Conservation (phyloP, 352 stramenopile species). For the Globisporangium cylindrosporum region DNA sequence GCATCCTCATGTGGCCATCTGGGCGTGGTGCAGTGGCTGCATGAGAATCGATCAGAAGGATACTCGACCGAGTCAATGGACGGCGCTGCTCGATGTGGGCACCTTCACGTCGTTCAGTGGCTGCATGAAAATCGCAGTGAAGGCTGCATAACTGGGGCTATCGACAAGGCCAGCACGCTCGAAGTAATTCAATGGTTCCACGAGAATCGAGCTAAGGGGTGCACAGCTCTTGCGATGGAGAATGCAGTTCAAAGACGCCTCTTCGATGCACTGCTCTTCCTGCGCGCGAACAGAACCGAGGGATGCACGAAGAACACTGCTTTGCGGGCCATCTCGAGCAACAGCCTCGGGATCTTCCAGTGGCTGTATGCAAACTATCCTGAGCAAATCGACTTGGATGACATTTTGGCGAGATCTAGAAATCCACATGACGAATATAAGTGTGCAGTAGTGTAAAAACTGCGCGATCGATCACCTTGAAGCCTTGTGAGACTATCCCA, state of each 20-base stretch:
- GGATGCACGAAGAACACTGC: not conserved
- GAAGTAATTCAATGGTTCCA: not conserved
- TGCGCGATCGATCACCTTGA: not conserved
- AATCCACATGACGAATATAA: not conserved
- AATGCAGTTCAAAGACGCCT: not conserved
- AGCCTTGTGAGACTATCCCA: not conserved
- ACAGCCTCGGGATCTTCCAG: conserved; percentile 4
- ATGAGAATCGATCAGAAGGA: not conserved
- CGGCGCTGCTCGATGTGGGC: not conserved
- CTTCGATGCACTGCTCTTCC: not conserved
- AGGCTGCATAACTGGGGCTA: not conserved
- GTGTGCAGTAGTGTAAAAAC: not conserved
- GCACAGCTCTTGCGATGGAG: not conserved
- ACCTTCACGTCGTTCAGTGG: conserved; percentile 1
- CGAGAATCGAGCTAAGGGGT: not conserved
- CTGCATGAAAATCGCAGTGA: conserved; percentile 3
- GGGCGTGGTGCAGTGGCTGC: not conserved
- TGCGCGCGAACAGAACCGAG: conserved; percentile 3
- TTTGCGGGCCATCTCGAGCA: not conserved
- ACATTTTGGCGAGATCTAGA: not conserved
- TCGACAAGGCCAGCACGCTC: not conserved
- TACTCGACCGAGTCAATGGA: not conserved
- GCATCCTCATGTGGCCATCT: not conserved
- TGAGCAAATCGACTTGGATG: not conserved
- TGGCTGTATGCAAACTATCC: conserved; percentile 2